These are phyloP conservation scores for Leccinum pellstonianum DNA, from an alignment of 768 basidiomycete genomes.

Conservation along the genomic window DNA sequence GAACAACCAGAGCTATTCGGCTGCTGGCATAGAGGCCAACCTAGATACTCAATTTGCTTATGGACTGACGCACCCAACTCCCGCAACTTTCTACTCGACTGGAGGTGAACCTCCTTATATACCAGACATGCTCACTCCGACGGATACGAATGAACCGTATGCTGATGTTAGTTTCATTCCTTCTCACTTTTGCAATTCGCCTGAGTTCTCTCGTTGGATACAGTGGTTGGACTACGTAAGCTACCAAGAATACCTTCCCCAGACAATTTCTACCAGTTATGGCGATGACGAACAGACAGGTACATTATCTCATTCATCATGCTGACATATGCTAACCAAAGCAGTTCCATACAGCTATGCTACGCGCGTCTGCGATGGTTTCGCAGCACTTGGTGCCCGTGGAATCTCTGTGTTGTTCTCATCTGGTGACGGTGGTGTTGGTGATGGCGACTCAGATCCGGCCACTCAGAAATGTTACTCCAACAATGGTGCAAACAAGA, in stretches of 20 bases:
- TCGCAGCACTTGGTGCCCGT: constrained; percentile 66
- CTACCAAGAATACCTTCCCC: constrained; percentile 43
- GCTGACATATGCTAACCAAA: not conserved
- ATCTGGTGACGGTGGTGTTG: constrained; percentile 72
- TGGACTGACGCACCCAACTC: constrained; percentile 62
- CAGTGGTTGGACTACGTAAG: constrained; percentile 67
- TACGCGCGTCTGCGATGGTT: constrained; percentile 52
- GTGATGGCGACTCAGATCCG: constrained; percentile 56
- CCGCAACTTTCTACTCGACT: constrained; percentile 60
- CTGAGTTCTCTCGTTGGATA: constrained; percentile 10
- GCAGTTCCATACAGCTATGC: constrained; percentile 59
- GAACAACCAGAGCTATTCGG: constrained; percentile 54
- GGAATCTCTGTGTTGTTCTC: constrained; percentile 65
- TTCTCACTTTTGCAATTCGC: not conserved
- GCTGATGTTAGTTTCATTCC: constrained; percentile 31
- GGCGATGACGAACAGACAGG: constrained; percentile 72
- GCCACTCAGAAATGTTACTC: constrained; percentile 52
- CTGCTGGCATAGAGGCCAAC: constrained; percentile 63
- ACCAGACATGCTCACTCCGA: constrained; percentile 43
- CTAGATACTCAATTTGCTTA: constrained; percentile 68
- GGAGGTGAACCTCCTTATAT: constrained; percentile 61
- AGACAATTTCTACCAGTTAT: constrained; percentile 71
- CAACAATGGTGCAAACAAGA: constrained; percentile 56
- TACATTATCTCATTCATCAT: constrained; percentile 17
- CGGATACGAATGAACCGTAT: constrained; percentile 52